Base-by-base conservation (phyloP, 345 rosid genomes). In the Citrus sinensis region DNA sequence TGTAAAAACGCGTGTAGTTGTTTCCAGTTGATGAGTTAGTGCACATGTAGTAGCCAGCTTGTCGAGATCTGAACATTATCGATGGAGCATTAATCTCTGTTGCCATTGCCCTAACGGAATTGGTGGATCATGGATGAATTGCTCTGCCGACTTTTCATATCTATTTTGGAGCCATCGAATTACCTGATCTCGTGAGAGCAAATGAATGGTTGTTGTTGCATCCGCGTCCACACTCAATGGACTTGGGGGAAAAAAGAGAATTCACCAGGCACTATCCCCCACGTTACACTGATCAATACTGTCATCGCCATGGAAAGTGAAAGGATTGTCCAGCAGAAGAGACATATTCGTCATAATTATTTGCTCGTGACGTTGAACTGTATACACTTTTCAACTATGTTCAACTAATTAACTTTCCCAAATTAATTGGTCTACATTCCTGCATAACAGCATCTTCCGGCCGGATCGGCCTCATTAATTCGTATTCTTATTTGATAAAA, bases 151-250 rank as follows among this genome's bases (percentile, higher is more conserved):
- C 67, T 39, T 60, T 73, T 72, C 49, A 6, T 56, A 72, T 40
- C 11, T 5, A 1, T 8, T 75, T 64, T 54, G 13, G 71, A 76
- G 79, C 79, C 79, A 76, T 8, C 54, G 72, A 72, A 72, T 32
- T 32, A 32, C 32, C 22, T 71, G 62, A 55, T 24, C 14, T 0
- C 6, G 14, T 10, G 14, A 0, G 46, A 54, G 6, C 22, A 19
- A 54, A 17, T 64, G 51, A 7, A 65, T 76, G 61, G 30, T 11
- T 7, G 62, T 63, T 6, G 60, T 64, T 46, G 70, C 27, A 63
- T 63, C 46, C 42, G 14, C 30, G 70, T 42, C 77, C 30, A 29
- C 46, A 24, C 70, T 74, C 77, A 42, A 74, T 63, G 70, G 70
- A 75, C 39, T 46, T 25, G 22, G 70, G 60, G 34, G 34, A 29